Base-by-base conservation (phyloP, 768 basidiomycete species). In the Holtermanniella nyarrowii region DNA sequence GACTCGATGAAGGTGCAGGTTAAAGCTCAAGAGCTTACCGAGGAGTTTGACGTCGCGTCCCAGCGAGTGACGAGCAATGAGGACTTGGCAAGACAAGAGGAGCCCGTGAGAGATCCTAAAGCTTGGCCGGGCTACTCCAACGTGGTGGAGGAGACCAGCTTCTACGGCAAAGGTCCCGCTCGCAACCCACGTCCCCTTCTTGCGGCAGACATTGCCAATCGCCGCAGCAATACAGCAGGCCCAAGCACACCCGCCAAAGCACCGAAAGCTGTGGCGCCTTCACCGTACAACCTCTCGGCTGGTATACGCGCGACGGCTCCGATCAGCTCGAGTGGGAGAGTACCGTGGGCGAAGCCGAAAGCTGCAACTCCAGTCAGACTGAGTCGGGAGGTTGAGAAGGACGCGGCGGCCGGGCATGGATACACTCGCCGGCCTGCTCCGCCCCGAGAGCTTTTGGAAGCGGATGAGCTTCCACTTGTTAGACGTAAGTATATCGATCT, bases 1-100 rank as follows among this genome's bases (percentile, higher is more conserved):
- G 50, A 59, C 18, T 58, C 61, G 13, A 53, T 40, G 41, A 55
- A 57, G 40, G 61, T 63, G 18, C 50, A 52, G 20, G 42, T 42
- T 2, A 26, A 48, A 5, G 55, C 55, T 4, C 47, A 42, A 25
- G 37, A 52, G 16, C 44, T 56, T 10, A 48, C 55, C 5, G 48
- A 44, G 16, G 55, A 52, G 25, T 46, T 52, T 5, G 42, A 47
- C 12, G 44, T 56, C 14, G 44, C 55, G 14, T 56, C 55, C 1
- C 55, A 56, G 37, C 31, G 31, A 7, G 31, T 37, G 10, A 37
- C 31, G 16, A 37, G 31, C 31, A 37, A 37, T 37, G 31, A 37
- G 16, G 31, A 37, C 31, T 37, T 7, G 7, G 31, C 31, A 7
- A 7, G 10, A 16, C 31, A 16, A 7, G 31, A 37, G 16, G 10